phyloP scores from a whole-genome alignment of 306 rosid species.

The Trifolium dubium region DNA sequence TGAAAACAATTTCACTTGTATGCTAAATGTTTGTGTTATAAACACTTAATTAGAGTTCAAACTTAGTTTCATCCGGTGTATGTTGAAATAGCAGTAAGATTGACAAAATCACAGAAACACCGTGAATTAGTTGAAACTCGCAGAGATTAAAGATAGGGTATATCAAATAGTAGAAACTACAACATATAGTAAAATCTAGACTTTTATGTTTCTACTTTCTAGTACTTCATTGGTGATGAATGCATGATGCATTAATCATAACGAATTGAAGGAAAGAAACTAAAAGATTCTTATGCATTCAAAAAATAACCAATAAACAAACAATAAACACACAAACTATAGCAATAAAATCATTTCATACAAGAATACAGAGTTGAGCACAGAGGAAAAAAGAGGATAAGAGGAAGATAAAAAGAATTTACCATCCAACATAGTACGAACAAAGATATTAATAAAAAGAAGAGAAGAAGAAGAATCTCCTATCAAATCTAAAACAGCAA shows the following conservation, averaged over 20 bases:
- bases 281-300: constrained; percentile 16
- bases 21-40: no score
- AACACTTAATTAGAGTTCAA: no score
- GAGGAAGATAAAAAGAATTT: constrained; percentile 6
- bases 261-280: constrained; percentile 26
- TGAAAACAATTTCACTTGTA: no score
- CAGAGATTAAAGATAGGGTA: not conserved
- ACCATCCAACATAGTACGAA: constrained; percentile 31
- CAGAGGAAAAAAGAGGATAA: constrained; percentile 12
- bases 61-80: no score
- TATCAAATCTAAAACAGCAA: constrained; percentile 40
- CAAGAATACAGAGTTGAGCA: constrained; percentile 4
- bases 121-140: no score
- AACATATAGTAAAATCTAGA: not conserved
- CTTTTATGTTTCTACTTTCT: constrained; percentile 9
- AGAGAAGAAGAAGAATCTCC: constrained; percentile 41
- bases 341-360: constrained; percentile 37
- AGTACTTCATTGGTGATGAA: constrained; percentile 35
- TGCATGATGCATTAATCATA: constrained; percentile 38
- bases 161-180: not conserved
- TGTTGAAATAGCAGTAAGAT: no score
- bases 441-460: constrained; percentile 35
- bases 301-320: constrained; percentile 14
- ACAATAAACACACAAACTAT: not conserved
- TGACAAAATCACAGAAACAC: no score